These are phyloP conservation scores for Sanghuangporus baumii DNA, from an alignment of 1,284 basidiomycete genomes.

Conservation along the genomic window DNA sequence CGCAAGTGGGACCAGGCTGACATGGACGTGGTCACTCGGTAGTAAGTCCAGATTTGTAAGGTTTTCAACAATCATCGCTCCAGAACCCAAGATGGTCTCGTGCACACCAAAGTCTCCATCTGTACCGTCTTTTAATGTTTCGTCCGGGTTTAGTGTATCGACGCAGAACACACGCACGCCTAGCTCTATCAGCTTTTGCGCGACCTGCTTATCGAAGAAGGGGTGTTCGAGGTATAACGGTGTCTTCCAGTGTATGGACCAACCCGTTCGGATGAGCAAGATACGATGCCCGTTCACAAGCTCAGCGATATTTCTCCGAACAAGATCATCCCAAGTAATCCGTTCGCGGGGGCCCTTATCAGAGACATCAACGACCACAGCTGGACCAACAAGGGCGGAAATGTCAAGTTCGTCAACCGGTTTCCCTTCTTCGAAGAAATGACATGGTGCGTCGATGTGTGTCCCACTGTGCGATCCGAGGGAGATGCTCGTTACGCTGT, in stretches of 20 bases:
- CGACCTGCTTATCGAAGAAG: slow-evolving; percentile 49
- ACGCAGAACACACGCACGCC: slow-evolving; percentile 54
- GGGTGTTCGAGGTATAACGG: slow-evolving; percentile 56
- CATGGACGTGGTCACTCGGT: slow-evolving; percentile 35
- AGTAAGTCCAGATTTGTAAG: slow-evolving; percentile 45
- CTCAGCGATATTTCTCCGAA: slow-evolving; percentile 25
- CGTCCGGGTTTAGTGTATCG: slow-evolving; percentile 62
- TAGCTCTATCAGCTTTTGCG: slow-evolving; percentile 38
- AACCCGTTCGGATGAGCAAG: slow-evolving; percentile 52
- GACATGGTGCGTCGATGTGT: slow-evolving; percentile 70
- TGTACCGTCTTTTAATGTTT: slow-evolving; percentile 38
- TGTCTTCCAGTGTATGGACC: slow-evolving; percentile 50
- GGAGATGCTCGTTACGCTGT: slow-evolving; percentile 42
- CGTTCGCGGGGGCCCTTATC: slow-evolving; percentile 32
- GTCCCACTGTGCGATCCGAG: slow-evolving; percentile 61
- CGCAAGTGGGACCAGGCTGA: slow-evolving; percentile 53
- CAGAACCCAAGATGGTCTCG: slow-evolving; percentile 47
- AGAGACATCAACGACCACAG: slow-evolving; percentile 39
- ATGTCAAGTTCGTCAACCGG: slow-evolving; percentile 54
- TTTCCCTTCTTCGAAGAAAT: slow-evolving; percentile 50
- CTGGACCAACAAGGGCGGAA: slow-evolving; percentile 43
- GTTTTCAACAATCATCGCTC: slow-evolving; percentile 64
- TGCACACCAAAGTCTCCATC: slow-evolving; percentile 47
- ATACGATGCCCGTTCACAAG: slow-evolving; percentile 30
- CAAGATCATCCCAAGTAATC: slow-evolving; percentile 51